Percentiles rank a stretch among this genome's conserved stretches.
phyloP scores from a whole-genome alignment of 495 filamentous ascomycete genomes.

The Daldinia bambusicola region DNA sequence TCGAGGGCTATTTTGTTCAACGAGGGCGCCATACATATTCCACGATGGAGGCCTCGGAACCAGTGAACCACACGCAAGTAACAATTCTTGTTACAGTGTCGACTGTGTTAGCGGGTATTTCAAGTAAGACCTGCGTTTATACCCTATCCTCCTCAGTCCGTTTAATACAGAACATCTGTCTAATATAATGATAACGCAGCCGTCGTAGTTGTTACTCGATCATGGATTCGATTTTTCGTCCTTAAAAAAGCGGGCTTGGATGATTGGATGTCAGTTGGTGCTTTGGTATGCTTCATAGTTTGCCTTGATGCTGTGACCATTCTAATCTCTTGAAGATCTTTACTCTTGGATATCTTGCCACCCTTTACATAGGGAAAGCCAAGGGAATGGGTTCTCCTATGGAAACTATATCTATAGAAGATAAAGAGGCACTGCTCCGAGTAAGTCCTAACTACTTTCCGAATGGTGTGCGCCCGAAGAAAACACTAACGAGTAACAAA shows the following conservation, averaged over 20 bases:
- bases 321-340: constrained; percentile 41
- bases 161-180: neutral
- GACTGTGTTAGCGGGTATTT: constrained; percentile 36
- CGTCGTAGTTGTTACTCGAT: constrained; percentile 43
- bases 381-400: constrained; percentile 50
- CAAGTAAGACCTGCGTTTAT: constrained; percentile 20
- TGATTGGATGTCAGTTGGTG: constrained; percentile 51
- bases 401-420: constrained; percentile 36
- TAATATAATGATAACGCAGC: constrained; percentile 23
- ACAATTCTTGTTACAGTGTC: constrained; percentile 33
- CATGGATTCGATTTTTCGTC: constrained; percentile 45
- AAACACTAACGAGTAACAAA: constrained; percentile 26
- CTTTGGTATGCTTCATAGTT: constrained; percentile 38
- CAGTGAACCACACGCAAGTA: constrained; percentile 23
- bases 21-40: constrained; percentile 2
- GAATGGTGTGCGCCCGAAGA: neutral
- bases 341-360: constrained; percentile 49
- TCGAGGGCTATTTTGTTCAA: neutral
- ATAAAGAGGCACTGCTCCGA: constrained; percentile 52
- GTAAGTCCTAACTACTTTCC: constrained; percentile 12
- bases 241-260: constrained; percentile 48
- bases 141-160: neutral
- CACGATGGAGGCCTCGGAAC: constrained; percentile 17
- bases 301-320: neutral
- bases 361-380: constrained; percentile 44